Conservation (phyloP, 495 filamentous ascomycete species). For the Sporormia fimetaria region DNA sequence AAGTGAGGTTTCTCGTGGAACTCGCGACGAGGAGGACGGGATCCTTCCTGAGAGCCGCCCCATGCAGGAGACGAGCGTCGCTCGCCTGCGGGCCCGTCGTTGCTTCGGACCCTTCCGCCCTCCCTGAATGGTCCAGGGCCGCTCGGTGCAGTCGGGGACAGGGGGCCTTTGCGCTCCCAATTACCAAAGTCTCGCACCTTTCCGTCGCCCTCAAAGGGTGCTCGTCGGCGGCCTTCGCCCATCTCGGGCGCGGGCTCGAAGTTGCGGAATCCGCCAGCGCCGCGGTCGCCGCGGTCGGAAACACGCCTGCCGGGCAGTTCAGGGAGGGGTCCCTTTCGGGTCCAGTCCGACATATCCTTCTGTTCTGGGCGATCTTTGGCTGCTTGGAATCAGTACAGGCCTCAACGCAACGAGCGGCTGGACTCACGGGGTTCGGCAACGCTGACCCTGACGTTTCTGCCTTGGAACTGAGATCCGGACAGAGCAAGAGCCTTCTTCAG, state of each 20-base stretch:
- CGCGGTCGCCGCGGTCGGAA: constrained; percentile 35
- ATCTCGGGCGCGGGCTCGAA: constrained; percentile 35
- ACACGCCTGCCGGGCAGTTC: constrained; percentile 48
- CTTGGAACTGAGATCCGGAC: constrained; percentile 67
- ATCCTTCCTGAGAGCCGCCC: constrained; percentile 71
- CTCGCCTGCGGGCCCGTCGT: constrained; percentile 51
- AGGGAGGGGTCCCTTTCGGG: constrained; percentile 78
- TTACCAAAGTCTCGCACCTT: constrained; percentile 78
- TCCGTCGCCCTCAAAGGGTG: constrained; percentile 52
- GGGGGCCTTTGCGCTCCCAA: constrained; percentile 92
- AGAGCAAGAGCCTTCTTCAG: constrained; percentile 82
- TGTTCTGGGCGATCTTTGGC: constrained; percentile 62
- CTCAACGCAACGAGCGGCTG: background rate
- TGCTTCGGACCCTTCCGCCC: constrained; percentile 55
- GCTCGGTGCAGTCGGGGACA: constrained; percentile 57
- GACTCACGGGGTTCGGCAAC: constrained; percentile 74
- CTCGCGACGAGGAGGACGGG: constrained; percentile 69
- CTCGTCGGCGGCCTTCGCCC: constrained; percentile 34
- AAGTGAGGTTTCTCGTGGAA: constrained; percentile 51
- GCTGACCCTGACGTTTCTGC: constrained; percentile 76
- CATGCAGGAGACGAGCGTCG: constrained; percentile 66
- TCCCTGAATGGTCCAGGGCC: constrained; percentile 44
- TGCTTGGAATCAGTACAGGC: constrained; percentile 35
- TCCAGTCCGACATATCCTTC: constrained; percentile 69
- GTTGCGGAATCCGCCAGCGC: constrained; percentile 29